A percentile compares a stretch with the other conserved stretches of the same genome.
Evolutionary conservation across 768 basidiomycete genomes (phyloP).

Genomic region (Mycena venus): DNA sequence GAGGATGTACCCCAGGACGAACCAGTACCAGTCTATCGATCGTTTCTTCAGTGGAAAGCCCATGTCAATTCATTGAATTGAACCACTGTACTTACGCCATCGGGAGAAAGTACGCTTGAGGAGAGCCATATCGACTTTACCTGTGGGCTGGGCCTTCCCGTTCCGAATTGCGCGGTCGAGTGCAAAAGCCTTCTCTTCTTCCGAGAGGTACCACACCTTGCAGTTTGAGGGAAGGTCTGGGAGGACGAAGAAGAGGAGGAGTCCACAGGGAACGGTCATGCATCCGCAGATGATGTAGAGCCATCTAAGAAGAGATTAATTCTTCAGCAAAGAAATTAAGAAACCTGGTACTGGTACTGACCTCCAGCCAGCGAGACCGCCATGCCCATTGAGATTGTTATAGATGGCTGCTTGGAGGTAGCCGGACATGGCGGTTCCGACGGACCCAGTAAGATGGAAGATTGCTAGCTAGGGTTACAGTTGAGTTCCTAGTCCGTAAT

Average conservation of each 20-base stretch:
- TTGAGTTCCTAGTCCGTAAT: neutral
- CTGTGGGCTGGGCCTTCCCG: slow-evolving; percentile 37
- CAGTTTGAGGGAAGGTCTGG: slow-evolving; percentile 42
- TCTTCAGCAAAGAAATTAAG: neutral
- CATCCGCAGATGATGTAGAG: slow-evolving; percentile 42
- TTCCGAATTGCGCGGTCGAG: slow-evolving; percentile 34
- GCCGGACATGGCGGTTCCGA: slow-evolving; percentile 41
- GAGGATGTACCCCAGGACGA: slow-evolving; percentile 41
- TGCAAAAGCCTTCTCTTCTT: slow-evolving; percentile 39
- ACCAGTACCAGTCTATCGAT: slow-evolving; percentile 39
- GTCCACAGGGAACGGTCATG: slow-evolving; percentile 41
- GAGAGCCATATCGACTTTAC: slow-evolving; percentile 34
- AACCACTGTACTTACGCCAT: slow-evolving; percentile 34
- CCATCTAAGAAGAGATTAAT: slow-evolving; percentile 28
- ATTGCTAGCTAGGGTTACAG: slow-evolving; percentile 31
- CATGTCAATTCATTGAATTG: too few relatives aligned
- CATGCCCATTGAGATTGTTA: slow-evolving; percentile 36
- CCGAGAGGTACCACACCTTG: slow-evolving; percentile 40
- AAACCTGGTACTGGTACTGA: neutral
- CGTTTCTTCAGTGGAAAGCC: neutral
- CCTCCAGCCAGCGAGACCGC: slow-evolving; percentile 42
- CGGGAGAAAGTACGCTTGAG: slow-evolving; percentile 36
- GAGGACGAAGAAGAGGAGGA: slow-evolving; percentile 36
- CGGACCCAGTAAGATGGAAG: slow-evolving; percentile 40
- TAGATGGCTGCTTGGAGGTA: slow-evolving; percentile 43